phyloP scores from a whole-genome alignment of 2,329 filamentous ascomycete genomes.

The Aspergillus caelatus region DNA sequence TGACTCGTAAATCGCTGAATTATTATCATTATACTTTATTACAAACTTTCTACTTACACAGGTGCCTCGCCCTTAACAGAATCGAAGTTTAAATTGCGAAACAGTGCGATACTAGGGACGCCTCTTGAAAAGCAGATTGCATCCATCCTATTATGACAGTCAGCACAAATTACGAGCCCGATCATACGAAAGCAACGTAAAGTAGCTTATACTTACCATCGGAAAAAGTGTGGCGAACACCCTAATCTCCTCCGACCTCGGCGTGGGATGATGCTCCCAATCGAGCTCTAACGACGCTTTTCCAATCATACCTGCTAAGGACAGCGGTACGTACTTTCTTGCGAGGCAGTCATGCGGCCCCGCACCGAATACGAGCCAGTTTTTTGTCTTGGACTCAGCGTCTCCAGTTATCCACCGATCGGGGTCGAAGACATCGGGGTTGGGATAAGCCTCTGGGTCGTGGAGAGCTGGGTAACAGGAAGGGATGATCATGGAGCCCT shows the following conservation, averaged over 20 bases:
- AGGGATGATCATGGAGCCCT: conserved; percentile 54
- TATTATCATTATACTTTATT: background rate
- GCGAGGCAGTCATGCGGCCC: conserved; percentile 57
- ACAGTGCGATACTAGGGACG: conserved; percentile 18
- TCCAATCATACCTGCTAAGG: conserved; percentile 57
- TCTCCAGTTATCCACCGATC: conserved; percentile 58
- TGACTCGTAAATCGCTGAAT: background rate
- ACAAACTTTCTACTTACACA: background rate
- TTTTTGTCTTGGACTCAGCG: conserved; percentile 54
- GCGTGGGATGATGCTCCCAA: conserved; percentile 55
- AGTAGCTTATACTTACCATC: conserved; percentile 42
- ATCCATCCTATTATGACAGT: conserved; percentile 2
- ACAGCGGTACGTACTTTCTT: conserved; percentile 53
- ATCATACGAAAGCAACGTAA: background rate
- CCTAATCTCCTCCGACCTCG: conserved; percentile 53
- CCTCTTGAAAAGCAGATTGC: conserved; percentile 21
- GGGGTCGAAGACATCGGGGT: conserved; percentile 53
- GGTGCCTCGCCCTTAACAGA: background rate
- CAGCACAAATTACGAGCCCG: background rate
- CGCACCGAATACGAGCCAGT: conserved; percentile 58
- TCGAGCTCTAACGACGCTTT: conserved; percentile 55
- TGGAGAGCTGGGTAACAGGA: conserved; percentile 57
- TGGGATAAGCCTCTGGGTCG: conserved; percentile 51
- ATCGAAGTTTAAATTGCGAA: background rate
- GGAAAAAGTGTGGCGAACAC: conserved; percentile 56